These are phyloP conservation scores for Cardiosporidium cionae DNA, from an alignment of 169 alveolate species.

Conservation along the genomic window DNA sequence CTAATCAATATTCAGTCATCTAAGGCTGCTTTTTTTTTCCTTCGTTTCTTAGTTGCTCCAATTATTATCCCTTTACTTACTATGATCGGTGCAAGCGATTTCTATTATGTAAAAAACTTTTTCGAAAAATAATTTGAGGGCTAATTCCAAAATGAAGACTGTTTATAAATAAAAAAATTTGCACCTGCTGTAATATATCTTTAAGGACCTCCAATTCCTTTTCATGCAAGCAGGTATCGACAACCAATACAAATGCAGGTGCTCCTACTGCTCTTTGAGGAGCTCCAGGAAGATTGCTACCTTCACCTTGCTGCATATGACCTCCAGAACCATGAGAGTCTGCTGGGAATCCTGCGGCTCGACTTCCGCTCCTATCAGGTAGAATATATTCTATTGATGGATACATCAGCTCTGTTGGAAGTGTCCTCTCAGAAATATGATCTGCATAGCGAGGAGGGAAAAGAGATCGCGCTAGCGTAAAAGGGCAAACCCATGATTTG, in stretches of 20 bases:
- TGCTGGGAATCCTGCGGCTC: no score
- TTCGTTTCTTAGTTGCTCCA: no score
- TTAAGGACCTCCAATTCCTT: slow-evolving; percentile 90
- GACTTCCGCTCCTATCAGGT: no score
- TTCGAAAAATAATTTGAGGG: no score
- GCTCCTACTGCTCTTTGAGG: slow-evolving; percentile 43
- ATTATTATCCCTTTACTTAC: no score
- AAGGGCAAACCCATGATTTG: slow-evolving; percentile 96
- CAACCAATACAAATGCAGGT: slow-evolving; percentile 87
- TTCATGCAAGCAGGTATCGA: slow-evolving; percentile 89
- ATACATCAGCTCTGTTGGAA: slow-evolving; percentile 93
- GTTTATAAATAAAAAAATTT: no score
- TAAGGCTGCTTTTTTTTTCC: no score
- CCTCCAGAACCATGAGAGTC: slow-evolving; percentile 6
- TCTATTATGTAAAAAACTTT: no score
- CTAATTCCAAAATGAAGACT: no score
- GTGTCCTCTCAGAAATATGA: slow-evolving; percentile 83
- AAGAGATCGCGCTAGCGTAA: slow-evolving; percentile 81
- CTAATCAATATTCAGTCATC: no score
- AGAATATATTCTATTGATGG: slow-evolving; percentile 94
- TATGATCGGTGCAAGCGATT: no score
- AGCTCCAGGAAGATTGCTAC: slow-evolving; percentile 14
- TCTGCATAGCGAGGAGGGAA: slow-evolving; percentile 94
- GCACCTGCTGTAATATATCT: slow-evolving; percentile 90
- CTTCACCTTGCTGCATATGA: slow-evolving; percentile 7